Evolutionary conservation across 1,284 basidiomycete genomes (phyloP).

Genomic region (Apiotrichum mycotoxinovorans): DNA sequence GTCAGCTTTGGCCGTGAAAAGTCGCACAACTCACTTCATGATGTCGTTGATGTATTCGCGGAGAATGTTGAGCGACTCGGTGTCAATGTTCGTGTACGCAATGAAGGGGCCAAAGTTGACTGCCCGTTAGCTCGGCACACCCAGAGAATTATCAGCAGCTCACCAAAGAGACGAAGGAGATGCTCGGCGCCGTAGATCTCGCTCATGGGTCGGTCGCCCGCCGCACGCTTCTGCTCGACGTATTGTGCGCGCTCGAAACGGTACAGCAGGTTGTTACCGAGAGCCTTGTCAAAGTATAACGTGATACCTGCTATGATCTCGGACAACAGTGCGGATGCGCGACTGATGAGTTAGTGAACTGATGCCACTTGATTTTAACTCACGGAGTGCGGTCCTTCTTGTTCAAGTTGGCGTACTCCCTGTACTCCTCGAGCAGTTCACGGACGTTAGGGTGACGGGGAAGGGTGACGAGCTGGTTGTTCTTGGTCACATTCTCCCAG

Average conservation of each 20-base stretch:
- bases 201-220: constrained; percentile 77
- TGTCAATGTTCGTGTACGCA: constrained; percentile 83
- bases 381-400: constrained; percentile 54
- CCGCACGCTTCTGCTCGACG: constrained; percentile 71
- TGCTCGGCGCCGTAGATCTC: constrained; percentile 93
- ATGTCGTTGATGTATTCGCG: constrained; percentile 88
- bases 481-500: constrained; percentile 97
- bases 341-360: constrained; percentile 50
- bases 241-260: constrained; percentile 93
- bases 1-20: neutral
- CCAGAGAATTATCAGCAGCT: constrained; percentile 39
- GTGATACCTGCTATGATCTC: constrained; percentile 86
- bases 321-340: constrained; percentile 58
- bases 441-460: constrained; percentile 78
- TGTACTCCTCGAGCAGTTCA: constrained; percentile 75
- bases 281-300: constrained; percentile 86
- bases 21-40: constrained; percentile 62
- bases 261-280: constrained; percentile 88
- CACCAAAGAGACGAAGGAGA: constrained; percentile 84
- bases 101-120: constrained; percentile 69
- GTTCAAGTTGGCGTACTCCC: constrained; percentile 57
- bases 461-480: constrained; percentile 83
- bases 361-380: constrained; percentile 11
- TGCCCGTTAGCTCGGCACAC: constrained; percentile 31
- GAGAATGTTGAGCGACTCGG: constrained; percentile 75